A percentile compares a stretch with the other conserved stretches of the same genome.
Evolutionary conservation across 257 asterid genomes (phyloP).

Genomic region (Leonotis leonurus): DNA sequence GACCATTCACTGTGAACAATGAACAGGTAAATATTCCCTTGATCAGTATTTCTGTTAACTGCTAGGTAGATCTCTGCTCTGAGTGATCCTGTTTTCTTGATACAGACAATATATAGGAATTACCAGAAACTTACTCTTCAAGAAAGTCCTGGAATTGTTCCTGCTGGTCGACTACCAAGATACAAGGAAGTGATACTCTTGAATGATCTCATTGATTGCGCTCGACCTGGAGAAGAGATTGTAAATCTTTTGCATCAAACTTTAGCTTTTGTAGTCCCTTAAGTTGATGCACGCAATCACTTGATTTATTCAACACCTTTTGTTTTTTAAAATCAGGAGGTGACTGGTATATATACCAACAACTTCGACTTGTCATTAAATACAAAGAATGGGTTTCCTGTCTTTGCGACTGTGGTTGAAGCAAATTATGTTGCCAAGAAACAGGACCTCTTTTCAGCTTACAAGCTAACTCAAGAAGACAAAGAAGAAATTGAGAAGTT

Average conservation of each 20-base stretch:
- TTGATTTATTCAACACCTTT: constrained; percentile 6
- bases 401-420: constrained; percentile 98
- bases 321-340: constrained; percentile 57
- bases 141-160: constrained; percentile 98
- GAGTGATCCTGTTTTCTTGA: constrained; percentile 12
- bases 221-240: constrained; percentile 98
- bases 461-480: constrained; percentile 97
- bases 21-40: constrained; percentile 66
- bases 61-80: not conserved
- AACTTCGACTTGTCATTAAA: constrained; percentile 90
- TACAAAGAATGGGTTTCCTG: constrained; percentile 98
- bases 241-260: constrained; percentile 32
- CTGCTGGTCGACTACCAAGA: constrained; percentile 99
- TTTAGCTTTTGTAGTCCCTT: not conserved
- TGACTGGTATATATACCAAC: constrained; percentile 94
- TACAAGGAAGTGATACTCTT: constrained; percentile 94
- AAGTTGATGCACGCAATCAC: not conserved
- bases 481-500: constrained; percentile 88
- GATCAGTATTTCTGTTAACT: not conserved
- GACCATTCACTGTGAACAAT: constrained; percentile 87
- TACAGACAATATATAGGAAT: constrained; percentile 90
- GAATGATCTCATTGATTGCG: constrained; percentile 98
- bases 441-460: constrained; percentile 94
- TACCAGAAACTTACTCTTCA: constrained; percentile 96
- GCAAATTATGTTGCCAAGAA: constrained; percentile 92